These are phyloP conservation scores for Spathaspora hagerdaliae DNA, from an alignment of 805 yeast genomes.

Conservation along the genomic window DNA sequence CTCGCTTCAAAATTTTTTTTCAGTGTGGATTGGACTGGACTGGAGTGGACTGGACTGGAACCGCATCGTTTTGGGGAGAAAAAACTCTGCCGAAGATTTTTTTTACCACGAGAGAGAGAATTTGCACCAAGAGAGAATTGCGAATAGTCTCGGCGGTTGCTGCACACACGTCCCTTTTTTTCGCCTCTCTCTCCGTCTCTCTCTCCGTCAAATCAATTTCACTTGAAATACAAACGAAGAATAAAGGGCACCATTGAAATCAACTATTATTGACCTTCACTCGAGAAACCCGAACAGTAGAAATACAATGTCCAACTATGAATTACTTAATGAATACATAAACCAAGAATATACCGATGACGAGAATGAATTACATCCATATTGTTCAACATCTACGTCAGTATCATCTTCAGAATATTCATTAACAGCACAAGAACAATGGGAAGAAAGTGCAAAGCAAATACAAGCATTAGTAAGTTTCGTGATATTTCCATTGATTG, in stretches of 20 bases:
- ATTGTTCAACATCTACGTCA: neutral
- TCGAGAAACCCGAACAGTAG: neutral
- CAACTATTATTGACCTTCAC: neutral
- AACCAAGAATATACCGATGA: conserved; percentile 10
- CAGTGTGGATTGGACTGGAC: neutral
- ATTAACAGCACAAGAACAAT: conserved; percentile 59
- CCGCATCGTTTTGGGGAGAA: too few species aligned
- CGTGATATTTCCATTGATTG: conserved; percentile 62
- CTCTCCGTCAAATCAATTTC: too few species aligned
- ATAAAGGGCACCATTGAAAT: neutral
- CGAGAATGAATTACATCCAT: conserved; percentile 7
- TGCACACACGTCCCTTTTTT: too few species aligned
- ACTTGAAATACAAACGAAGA: neutral
- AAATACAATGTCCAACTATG: neutral
- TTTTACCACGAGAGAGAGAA: too few species aligned
- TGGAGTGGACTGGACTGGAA: neutral
- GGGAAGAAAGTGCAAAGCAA: conserved; percentile 68
- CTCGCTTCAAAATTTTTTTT: neutral
- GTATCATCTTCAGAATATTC: conserved; percentile 13
- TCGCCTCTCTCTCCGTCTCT: too few species aligned
- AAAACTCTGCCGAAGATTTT: too few species aligned
- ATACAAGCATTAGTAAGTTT: conserved; percentile 53
- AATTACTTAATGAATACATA: neutral
- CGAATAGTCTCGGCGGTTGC: too few species aligned
- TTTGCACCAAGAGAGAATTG: too few species aligned